Evolutionary conservation across 2,329 filamentous ascomycete genomes (phyloP).

Genomic region (Corinectria fuckeliana): DNA sequence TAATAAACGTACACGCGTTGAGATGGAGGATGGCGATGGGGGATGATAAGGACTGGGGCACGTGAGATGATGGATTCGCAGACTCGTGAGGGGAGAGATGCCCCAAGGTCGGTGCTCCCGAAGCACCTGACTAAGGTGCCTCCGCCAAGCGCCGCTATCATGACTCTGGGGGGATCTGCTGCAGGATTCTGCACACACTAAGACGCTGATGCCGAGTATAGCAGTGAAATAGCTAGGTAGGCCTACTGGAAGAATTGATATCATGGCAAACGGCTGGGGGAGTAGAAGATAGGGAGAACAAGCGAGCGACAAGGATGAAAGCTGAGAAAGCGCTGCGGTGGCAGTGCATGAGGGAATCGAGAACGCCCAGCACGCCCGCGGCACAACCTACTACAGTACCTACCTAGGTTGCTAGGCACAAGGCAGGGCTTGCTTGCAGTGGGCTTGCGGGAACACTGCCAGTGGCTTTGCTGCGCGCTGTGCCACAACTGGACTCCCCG

Average conservation of each 20-base stretch:
- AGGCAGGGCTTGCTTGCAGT: background rate
- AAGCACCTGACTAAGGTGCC: background rate
- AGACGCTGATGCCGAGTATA: background rate
- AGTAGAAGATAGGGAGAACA: background rate
- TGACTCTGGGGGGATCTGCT: background rate
- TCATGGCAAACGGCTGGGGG: background rate
- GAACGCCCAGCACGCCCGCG: background rate
- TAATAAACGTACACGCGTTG: background rate
- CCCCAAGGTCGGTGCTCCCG: conserved; percentile 3
- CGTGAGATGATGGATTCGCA: conserved; percentile 33
- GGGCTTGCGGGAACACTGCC: background rate
- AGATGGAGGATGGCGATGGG: background rate
- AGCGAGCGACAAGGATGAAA: conserved; percentile 1
- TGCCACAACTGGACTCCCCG: conserved; percentile 34
- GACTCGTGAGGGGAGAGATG: conserved; percentile 14
- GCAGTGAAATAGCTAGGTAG: too few relatives aligned
- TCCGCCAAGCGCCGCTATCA: background rate
- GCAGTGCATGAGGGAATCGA: conserved; percentile 26
- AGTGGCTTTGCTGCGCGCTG: conserved; percentile 36
- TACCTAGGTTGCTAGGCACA: too few relatives aligned
- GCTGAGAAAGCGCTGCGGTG: conserved; percentile 1
- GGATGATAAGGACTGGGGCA: conserved; percentile 26
- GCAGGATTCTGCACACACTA: conserved; percentile 5
- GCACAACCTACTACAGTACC: too few relatives aligned
- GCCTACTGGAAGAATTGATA: too few relatives aligned